Conservation (phyloP, 495 filamentous ascomycete species). For the Xylaria curta region DNA sequence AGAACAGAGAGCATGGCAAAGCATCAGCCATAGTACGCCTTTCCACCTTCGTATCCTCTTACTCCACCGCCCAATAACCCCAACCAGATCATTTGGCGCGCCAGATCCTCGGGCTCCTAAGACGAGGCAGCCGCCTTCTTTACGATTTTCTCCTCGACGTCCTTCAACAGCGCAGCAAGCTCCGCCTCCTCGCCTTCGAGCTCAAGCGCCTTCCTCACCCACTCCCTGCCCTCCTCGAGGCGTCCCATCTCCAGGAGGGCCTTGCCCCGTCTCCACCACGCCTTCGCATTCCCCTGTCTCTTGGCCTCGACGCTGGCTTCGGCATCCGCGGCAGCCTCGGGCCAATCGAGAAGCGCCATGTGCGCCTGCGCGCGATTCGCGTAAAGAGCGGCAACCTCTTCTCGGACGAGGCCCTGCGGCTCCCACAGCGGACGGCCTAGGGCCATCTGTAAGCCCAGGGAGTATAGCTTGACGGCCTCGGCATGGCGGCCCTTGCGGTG, state of each 20-base stretch:
- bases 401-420: conserved; percentile 76
- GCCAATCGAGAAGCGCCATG: conserved; percentile 79
- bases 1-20: neutral
- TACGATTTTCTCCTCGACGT: conserved; percentile 61
- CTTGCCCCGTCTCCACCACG: conserved; percentile 85
- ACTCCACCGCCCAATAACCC: too few relatives aligned
- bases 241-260: conserved; percentile 91
- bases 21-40: neutral
- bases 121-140: neutral
- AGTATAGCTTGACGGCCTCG: conserved; percentile 83
- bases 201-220: conserved; percentile 76
- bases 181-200: conserved; percentile 80
- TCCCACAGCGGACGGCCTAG: conserved; percentile 84
- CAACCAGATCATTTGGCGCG: neutral
- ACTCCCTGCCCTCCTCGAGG: conserved; percentile 78
- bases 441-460: conserved; percentile 86
- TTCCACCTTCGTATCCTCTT: neutral
- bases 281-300: conserved; percentile 86
- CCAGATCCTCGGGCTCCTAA: neutral
- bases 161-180: conserved; percentile 69
- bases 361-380: conserved; percentile 89
- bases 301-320: conserved; percentile 89
- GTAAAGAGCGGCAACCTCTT: conserved; percentile 81
- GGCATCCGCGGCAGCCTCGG: conserved; percentile 83
- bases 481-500: conserved; percentile 76